Base-by-base conservation (phyloP, 495 filamentous ascomycete species). In the Amphirosellinia nigrospora region DNA sequence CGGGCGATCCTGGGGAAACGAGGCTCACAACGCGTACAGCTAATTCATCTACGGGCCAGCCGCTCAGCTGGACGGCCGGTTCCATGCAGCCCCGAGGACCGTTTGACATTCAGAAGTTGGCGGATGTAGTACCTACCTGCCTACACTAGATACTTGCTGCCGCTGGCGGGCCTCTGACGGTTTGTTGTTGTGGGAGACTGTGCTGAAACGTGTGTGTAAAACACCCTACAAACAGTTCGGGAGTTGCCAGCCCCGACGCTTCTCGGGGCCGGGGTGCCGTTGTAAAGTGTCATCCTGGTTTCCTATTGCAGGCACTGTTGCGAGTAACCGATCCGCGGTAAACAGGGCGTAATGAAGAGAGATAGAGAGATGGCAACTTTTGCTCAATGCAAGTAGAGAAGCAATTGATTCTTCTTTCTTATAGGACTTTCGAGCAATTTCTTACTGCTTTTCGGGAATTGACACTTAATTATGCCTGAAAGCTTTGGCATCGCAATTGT, bases 1-100 rank as follows among this genome's bases (percentile, higher is more conserved):
- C 45, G 63, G 30, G 32, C 55, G 63, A 65, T 65, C 63, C 46
- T 65, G 46, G 63, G 63, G 63, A 65, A 65, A 65, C 63, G 32
- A 65, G 46, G 63, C 63, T 52, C 41, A 10, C 39, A 30, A 45
- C 38, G 38, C 8, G 30, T 38, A 38, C 34, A 52, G 48, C 23
- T 52, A 28, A 36, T 19, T 3, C 19, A 19, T 15, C 38, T 23
- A 41, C 56, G 0, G 19, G 19, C 21, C 26, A 32, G 63, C 61
- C 32, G 43, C 46, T 53, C 63, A 65, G 63, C 46, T 65, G 46
- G 63, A 23, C 15, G 41, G 62, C 30, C 62, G 62, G 62, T 30
- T 36, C 62, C 41, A 50, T 30, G 4, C 41, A 28, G 28, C 32
- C 45, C 63, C 63, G 63, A 65, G 8, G 32, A 19, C 34, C 28